Percentiles rank a stretch among this genome's conserved stretches.
Conservation (phyloP, 1,139 yeast species). For the Nadsonia commutata region DNA sequence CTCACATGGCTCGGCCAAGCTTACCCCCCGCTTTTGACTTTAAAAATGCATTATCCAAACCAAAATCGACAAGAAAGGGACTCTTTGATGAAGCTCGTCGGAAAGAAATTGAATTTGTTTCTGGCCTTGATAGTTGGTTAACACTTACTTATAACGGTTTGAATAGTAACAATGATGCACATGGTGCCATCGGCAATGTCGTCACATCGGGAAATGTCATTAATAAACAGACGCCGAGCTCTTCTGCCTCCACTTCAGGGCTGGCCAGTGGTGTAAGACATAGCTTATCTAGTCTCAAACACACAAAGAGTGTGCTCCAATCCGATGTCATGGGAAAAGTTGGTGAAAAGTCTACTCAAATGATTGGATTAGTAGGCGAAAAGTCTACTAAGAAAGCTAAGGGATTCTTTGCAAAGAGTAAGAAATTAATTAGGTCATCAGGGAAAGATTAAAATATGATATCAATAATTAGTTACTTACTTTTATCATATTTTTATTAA, state of each 20-base stretch:
- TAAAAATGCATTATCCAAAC: conserved; percentile 18
- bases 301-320: conserved; percentile 13
- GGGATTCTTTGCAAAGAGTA: conserved; percentile 23
- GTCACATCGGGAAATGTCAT: conserved; percentile 2
- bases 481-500: too few species aligned
- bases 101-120: conserved; percentile 19
- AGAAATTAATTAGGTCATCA: conserved; percentile 13
- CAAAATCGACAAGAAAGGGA: conserved; percentile 15
- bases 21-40: conserved; percentile 24
- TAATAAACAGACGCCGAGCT: neutral
- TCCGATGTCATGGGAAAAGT: conserved; percentile 12
- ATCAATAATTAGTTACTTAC: too few species aligned
- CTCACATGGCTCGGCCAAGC: conserved; percentile 9
- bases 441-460: neutral
- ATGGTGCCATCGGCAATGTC: conserved; percentile 2
- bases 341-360: conserved; percentile 9
- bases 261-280: conserved; percentile 3
- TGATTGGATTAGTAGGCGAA: conserved; percentile 22
- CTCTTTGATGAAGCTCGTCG: conserved; percentile 18
- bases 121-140: conserved; percentile 25
- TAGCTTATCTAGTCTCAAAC: conserved; percentile 9
- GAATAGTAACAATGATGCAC: neutral
- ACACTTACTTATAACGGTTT: conserved; percentile 5
- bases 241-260: conserved; percentile 3
- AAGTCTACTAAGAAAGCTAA: conserved; percentile 22